Evolutionary conservation across 2,329 filamentous ascomycete species (phyloP).

Genomic region (Stemphylium vesicarium): DNA sequence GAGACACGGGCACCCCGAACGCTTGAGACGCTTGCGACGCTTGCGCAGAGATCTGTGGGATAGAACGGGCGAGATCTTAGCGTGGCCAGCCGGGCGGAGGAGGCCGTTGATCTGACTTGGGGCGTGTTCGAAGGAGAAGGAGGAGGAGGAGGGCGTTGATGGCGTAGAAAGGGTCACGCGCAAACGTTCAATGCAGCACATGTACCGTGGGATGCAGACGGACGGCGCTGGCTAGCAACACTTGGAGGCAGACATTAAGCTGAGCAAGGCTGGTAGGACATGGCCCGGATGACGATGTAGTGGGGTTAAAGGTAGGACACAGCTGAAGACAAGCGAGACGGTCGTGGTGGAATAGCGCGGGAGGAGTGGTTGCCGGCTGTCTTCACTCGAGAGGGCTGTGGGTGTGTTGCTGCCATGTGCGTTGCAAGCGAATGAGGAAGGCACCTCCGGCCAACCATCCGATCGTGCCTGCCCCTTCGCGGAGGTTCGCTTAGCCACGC

Average conservation of each 20-base stretch:
- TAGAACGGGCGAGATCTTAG: conserved; percentile 31
- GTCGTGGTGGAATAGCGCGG: not conserved
- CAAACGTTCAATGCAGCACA: not conserved
- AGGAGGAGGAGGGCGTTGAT: not conserved
- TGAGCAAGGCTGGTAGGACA: conserved; percentile 2
- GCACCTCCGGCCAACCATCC: conserved; percentile 14
- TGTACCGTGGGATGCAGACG: not conserved
- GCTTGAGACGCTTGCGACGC: conserved; percentile 23
- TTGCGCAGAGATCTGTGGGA: conserved; percentile 20
- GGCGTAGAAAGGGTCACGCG: too few relatives aligned
- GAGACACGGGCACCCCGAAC: conserved; percentile 35
- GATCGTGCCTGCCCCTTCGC: conserved; percentile 19
- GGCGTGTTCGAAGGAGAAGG: not conserved
- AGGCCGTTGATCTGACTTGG: conserved; percentile 8
- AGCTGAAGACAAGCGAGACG: not conserved
- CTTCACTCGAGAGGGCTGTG: not conserved
- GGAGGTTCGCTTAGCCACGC: conserved; percentile 28
- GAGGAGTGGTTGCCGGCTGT: too few relatives aligned
- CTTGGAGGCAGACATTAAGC: not conserved
- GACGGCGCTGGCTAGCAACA: conserved; percentile 2
- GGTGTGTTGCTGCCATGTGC: conserved; percentile 7
- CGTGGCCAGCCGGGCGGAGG: conserved; percentile 16
- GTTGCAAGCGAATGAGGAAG: conserved; percentile 12
- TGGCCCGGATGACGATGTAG: conserved; percentile 3
- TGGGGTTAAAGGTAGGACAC: not conserved